Evolutionary conservation across 140 eudicot species (phyloP), one percentile per base, ranked within the genome.

Genomic region (Flaveria floridana): DNA sequence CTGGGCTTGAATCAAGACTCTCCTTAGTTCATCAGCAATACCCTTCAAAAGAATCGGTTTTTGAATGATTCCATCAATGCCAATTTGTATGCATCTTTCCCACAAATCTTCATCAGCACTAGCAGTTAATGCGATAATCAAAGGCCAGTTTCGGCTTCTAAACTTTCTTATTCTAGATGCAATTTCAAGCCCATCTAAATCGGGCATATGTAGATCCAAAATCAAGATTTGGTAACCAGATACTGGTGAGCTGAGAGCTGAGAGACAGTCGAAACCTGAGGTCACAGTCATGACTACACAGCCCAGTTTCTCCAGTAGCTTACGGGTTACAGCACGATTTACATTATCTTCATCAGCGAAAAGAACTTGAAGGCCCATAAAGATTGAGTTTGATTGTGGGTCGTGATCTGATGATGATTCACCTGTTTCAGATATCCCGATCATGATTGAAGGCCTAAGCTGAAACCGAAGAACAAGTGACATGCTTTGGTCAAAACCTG

Each of bases 131-230:
- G 83, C 98, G 19, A 92, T 76, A 52, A 92, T 88, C 75, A 92
- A 73, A 1, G 98, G 98, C 98, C 96, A 87, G 65, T 53, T 84
- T 3, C 83, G 85, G 81, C 96, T 92, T 9, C 92, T 75, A 61
- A 82, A 85, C 81, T 87, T 92, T 55, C 95, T 78, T 10, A 89
- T 86, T 19, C 92, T 86, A 26, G 76, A 55, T 10, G 92, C 67
- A 9, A 89, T 83, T 68, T 89, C 98, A 50, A 82, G 86, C 56
- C 92, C 96, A 44, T 92, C 96, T 56, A 92, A 41, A 66, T 89
- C 98, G 2, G 87, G 86, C 86, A 92, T 72, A 28, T 92, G 96
- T 14, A 89, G 87, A 73, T 89, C 92, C 83, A 92, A 48, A 20
- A 92, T 73, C 65, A 89, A 80, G 62, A 92, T 77, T 75, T 81